Conservation (phyloP, 352 stramenopile species). For the Discostella stelligera region DNA sequence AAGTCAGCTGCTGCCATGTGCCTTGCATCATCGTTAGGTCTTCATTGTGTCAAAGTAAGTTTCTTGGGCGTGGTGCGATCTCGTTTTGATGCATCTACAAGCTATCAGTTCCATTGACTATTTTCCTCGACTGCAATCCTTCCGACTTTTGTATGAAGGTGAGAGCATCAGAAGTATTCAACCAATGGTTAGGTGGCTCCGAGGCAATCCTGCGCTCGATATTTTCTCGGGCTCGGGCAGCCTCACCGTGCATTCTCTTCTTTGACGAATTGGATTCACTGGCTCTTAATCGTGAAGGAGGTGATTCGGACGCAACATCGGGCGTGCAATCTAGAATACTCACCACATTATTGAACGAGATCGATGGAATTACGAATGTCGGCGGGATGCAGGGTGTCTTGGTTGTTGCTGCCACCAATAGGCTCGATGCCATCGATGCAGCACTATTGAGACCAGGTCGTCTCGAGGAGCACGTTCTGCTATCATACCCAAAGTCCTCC, state of each 20-base stretch:
- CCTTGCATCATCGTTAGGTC: slow-evolving; percentile 64
- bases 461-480: slow-evolving; percentile 73
- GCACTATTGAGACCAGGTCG: slow-evolving; percentile 75
- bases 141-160: slow-evolving; percentile 51
- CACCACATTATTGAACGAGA: slow-evolving; percentile 80
- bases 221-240: slow-evolving; percentile 69
- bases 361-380: slow-evolving; percentile 74
- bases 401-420: slow-evolving; percentile 77
- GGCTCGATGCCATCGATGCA: slow-evolving; percentile 70
- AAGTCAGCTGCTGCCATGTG: slow-evolving; percentile 72
- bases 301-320: slow-evolving; percentile 53
- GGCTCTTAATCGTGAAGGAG: slow-evolving; percentile 73
- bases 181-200: slow-evolving; percentile 79
- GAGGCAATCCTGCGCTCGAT: slow-evolving; percentile 75
- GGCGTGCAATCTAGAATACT: slow-evolving; percentile 76
- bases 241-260: slow-evolving; percentile 94
- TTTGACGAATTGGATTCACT: slow-evolving; percentile 99
- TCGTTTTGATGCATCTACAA: background rate
- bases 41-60: slow-evolving; percentile 65
- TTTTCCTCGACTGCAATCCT: background rate
- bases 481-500: slow-evolving; percentile 48
- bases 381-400: slow-evolving; percentile 59
- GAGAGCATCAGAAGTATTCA: slow-evolving; percentile 73
- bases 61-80: background rate
- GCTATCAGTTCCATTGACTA: background rate